A percentile compares a stretch with the other conserved stretches of the same genome.
These are phyloP conservation scores for Phytomonas sp. DNA, from an alignment of 208 protist genomes.

Conservation along the genomic window DNA sequence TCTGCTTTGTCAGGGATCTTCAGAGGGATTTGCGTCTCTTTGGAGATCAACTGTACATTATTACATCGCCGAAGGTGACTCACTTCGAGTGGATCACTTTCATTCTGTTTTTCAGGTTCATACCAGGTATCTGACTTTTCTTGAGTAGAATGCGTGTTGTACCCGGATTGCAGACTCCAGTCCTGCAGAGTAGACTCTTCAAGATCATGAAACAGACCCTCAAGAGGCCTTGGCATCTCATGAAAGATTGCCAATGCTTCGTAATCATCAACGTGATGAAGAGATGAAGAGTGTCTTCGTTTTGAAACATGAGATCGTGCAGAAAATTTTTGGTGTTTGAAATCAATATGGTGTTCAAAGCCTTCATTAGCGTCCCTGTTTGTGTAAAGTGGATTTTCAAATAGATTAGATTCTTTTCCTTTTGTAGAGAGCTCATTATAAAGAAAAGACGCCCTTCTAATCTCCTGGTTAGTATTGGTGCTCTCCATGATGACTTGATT, in stretches of 20 bases:
- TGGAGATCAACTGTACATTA: background rate
- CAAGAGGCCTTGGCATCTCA: background rate
- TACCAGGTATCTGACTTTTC: background rate
- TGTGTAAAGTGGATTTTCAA: background rate
- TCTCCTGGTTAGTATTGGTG: background rate
- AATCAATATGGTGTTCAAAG: background rate
- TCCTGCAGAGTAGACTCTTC: background rate
- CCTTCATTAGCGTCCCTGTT: background rate
- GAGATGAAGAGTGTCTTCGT: background rate
- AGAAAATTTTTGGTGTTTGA: background rate
- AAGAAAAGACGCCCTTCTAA: background rate
- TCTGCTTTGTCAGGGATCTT: slow-evolving; percentile 19
- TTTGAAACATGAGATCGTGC: background rate
- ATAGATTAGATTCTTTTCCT: background rate
- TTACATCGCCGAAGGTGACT: background rate
- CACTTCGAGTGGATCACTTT: background rate
- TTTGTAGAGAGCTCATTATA: background rate
- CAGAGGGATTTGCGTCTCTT: slow-evolving; percentile 7
- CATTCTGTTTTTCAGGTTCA: background rate
- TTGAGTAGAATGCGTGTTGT: background rate
- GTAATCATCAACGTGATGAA: background rate
- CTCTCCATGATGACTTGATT: background rate
- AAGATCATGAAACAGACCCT: slow-evolving; percentile 5
- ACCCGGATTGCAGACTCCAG: background rate
- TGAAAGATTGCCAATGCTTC: background rate